These are phyloP conservation scores for Apostasia shenzhenica DNA, from an alignment of 106 monocot species.

Conservation along the genomic window DNA sequence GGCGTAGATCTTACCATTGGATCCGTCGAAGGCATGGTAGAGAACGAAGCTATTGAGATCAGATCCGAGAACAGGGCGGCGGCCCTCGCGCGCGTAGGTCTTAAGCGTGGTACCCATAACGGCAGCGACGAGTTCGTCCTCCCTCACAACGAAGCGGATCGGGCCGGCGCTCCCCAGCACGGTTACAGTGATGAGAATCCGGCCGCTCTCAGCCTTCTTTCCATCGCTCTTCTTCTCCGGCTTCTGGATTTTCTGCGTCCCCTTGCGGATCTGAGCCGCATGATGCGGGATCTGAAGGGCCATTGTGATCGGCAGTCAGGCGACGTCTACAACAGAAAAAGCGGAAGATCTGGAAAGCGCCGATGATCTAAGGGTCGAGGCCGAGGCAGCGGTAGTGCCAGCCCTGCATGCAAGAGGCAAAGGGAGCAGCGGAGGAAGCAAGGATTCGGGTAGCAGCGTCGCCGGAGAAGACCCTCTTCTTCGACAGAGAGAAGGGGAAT, in stretches of 20 bases:
- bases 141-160: conserved; percentile 19
- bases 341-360: not conserved
- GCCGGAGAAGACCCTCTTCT: not conserved
- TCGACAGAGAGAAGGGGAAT: not conserved
- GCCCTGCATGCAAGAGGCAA: conserved; percentile 48
- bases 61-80: conserved; percentile 21
- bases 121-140: conserved; percentile 17
- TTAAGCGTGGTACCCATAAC: conserved; percentile 18
- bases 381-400: conserved; percentile 48
- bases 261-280: not conserved
- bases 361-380: conserved; percentile 23
- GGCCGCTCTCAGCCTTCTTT: not conserved
- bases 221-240: conserved; percentile 1
- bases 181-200: conserved; percentile 27
- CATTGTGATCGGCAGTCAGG: not conserved
- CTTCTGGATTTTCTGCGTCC: not conserved
- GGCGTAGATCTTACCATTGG: conserved; percentile 1
- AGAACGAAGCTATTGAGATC: conserved; percentile 20
- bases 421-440: conserved; percentile 5
- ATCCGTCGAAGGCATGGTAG: conserved; percentile 13
- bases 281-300: not conserved
- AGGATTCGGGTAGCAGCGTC: not conserved
- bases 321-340: not conserved
- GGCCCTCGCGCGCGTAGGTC: conserved; percentile 26
- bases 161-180: conserved; percentile 31